These are phyloP conservation scores for Martensiomyces pterosporus DNA, from an alignment of 192 early-diverging fungal species.

Conservation along the genomic window DNA sequence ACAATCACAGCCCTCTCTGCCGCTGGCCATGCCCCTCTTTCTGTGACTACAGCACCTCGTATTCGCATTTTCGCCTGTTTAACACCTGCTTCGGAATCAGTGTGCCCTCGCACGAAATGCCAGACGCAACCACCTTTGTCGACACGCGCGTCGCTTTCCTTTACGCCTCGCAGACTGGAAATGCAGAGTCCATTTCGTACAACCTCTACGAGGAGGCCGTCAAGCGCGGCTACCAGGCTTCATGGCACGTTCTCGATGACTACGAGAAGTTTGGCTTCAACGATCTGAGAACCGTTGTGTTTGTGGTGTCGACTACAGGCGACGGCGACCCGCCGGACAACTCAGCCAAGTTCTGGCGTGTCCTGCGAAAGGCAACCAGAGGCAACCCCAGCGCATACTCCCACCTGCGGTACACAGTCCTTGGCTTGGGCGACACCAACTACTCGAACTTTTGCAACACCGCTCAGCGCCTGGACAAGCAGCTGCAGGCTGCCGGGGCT, in stretches of 20 bases:
- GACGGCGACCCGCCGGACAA: conserved; percentile 98
- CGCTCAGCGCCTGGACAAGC: conserved; percentile 72
- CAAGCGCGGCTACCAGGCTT: conserved; percentile 63
- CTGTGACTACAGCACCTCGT: too few relatives aligned
- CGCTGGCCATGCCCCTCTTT: too few relatives aligned
- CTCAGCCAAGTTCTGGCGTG: conserved; percentile 84
- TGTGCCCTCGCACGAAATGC: too few relatives aligned
- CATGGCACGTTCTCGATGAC: conserved; percentile 69
- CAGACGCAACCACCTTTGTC: conserved; percentile 8
- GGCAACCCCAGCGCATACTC: conserved; percentile 6
- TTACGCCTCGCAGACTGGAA: conserved; percentile 92
- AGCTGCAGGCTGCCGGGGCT: conserved; percentile 71
- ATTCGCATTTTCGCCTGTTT: neutral
- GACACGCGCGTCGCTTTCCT: conserved; percentile 41
- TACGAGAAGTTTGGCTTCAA: conserved; percentile 55
- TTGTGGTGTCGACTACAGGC: conserved; percentile 88
- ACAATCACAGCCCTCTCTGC: too few relatives aligned
- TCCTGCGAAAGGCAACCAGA: conserved; percentile 62
- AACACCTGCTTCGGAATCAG: too few relatives aligned
- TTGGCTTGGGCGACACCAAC: conserved; percentile 90
- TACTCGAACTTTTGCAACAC: conserved; percentile 92
- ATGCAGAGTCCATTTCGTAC: conserved; percentile 89
- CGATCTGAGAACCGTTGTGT: conserved; percentile 48
- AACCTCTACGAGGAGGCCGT: conserved; percentile 74
- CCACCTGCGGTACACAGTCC: conserved; percentile 39